These are phyloP conservation scores for Schwanniomyces yamadae DNA, from an alignment of 805 yeast genomes.

Conservation along the genomic window DNA sequence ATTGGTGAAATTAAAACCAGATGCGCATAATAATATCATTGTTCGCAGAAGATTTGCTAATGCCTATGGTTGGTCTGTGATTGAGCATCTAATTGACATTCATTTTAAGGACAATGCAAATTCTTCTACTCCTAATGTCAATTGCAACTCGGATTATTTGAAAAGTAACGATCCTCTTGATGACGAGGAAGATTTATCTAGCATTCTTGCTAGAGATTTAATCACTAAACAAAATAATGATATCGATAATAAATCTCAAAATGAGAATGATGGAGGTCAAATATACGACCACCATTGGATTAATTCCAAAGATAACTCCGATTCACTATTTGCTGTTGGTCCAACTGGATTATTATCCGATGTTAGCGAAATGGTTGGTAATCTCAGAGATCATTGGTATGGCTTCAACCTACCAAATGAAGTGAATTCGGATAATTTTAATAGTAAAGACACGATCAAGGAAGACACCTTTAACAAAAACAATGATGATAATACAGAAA, in stretches of 20 bases:
- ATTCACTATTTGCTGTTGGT: constrained; percentile 52
- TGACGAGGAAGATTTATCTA: constrained; percentile 25
- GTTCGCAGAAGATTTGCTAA: constrained; percentile 88
- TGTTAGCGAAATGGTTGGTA: constrained; percentile 57
- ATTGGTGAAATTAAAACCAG: constrained; percentile 79
- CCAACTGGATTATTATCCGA: constrained; percentile 71
- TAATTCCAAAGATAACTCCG: constrained; percentile 39
- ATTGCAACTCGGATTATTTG: not conserved
- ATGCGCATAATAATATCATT: constrained; percentile 90
- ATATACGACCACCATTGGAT: constrained; percentile 50
- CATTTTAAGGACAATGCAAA: constrained; percentile 47
- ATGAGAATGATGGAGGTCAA: constrained; percentile 15
- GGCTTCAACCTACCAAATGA: constrained; percentile 10
- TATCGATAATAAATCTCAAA: constrained; percentile 23
- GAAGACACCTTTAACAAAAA: constrained; percentile 2
- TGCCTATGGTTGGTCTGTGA: constrained; percentile 93
- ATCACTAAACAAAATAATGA: constrained; percentile 35
- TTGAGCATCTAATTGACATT: constrained; percentile 72
- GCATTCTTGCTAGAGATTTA: constrained; percentile 33
- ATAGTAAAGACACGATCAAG: not conserved
- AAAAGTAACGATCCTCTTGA: constrained; percentile 22
- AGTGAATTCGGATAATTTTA: not conserved
- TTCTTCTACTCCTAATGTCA: not conserved
- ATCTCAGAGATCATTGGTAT: constrained; percentile 39
- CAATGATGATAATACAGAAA: constrained; percentile 8